A percentile compares a stretch with the other conserved stretches of the same genome.
These are phyloP conservation scores for Cladosporium cucumerinum DNA, from an alignment of 2,329 filamentous ascomycete genomes.

Conservation along the genomic window DNA sequence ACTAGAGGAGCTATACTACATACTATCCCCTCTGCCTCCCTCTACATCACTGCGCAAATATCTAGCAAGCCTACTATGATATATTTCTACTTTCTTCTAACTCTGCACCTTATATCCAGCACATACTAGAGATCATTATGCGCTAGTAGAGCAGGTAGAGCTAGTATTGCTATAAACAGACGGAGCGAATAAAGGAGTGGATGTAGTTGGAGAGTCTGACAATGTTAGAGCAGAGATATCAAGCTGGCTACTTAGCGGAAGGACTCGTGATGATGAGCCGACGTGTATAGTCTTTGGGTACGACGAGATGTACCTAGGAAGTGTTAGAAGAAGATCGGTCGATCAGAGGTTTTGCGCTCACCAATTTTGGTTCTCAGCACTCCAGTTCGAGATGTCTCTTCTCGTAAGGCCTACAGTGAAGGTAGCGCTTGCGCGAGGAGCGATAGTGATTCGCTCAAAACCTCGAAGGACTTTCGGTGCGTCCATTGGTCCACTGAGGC, in stretches of 20 bases:
- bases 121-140: neutral
- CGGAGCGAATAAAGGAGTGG: neutral
- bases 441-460: conserved; percentile 72
- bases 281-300: conserved; percentile 59
- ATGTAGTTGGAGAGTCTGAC: neutral
- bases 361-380: conserved; percentile 73
- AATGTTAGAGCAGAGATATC: conserved; percentile 2
- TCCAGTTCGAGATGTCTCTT: conserved; percentile 83
- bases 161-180: neutral
- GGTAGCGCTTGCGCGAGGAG: conserved; percentile 59
- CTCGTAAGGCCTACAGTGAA: conserved; percentile 68
- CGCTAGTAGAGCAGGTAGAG: neutral
- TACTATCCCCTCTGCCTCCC: too few species aligned
- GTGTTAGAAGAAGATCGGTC: neutral
- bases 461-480: conserved; percentile 63
- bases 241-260: conserved; percentile 45
- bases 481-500: conserved; percentile 46
- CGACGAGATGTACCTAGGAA: conserved; percentile 48
- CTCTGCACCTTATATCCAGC: neutral
- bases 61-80: too few species aligned
- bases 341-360: conserved; percentile 19
- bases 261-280: conserved; percentile 56
- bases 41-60: too few species aligned
- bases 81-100: neutral
- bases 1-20: too few species aligned